Conservation (phyloP, 805 yeast species). For the Wickerhamiella sorbophila region DNA sequence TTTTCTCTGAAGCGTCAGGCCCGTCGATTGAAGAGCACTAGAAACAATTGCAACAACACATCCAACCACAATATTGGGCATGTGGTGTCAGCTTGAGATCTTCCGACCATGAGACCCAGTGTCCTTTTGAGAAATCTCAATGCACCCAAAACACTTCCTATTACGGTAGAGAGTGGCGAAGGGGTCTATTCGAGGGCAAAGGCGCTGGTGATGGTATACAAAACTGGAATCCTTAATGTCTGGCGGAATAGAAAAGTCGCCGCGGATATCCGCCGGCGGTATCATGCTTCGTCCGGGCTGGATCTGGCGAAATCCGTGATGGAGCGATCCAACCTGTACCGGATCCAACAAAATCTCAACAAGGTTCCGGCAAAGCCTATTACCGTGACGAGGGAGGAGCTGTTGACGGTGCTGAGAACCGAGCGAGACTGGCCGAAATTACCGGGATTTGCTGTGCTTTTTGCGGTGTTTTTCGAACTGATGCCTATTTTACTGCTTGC, state of each 20-base stretch:
- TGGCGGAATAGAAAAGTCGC: conserved; percentile 29
- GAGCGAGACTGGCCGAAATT: conserved; percentile 36
- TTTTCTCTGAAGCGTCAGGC: conserved; percentile 68
- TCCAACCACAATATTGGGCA: conserved; percentile 33
- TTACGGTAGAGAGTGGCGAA: conserved; percentile 8
- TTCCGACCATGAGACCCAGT: background rate
- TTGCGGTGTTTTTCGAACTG: conserved; percentile 41
- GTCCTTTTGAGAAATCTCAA: conserved; percentile 5
- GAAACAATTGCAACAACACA: conserved; percentile 59
- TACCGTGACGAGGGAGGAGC: conserved; percentile 31
- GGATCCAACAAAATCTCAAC: conserved; percentile 1
- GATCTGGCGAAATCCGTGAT: conserved; percentile 14
- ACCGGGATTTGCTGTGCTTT: conserved; percentile 43
- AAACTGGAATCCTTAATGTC: conserved; percentile 34
- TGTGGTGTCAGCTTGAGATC: background rate
- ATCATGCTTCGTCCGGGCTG: conserved; percentile 10
- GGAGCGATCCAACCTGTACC: conserved; percentile 12
- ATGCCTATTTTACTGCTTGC: conserved; percentile 39
- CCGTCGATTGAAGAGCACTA: conserved; percentile 67
- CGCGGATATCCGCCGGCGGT: conserved; percentile 9
- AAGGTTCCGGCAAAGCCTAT: background rate
- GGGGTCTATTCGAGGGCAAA: conserved; percentile 18
- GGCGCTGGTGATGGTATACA: conserved; percentile 28
- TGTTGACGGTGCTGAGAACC: conserved; percentile 38
- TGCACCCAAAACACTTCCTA: conserved; percentile 20